Base-by-base conservation (phyloP, 2,329 filamentous ascomycete genomes). In the Talaromyces funiculosus region DNA sequence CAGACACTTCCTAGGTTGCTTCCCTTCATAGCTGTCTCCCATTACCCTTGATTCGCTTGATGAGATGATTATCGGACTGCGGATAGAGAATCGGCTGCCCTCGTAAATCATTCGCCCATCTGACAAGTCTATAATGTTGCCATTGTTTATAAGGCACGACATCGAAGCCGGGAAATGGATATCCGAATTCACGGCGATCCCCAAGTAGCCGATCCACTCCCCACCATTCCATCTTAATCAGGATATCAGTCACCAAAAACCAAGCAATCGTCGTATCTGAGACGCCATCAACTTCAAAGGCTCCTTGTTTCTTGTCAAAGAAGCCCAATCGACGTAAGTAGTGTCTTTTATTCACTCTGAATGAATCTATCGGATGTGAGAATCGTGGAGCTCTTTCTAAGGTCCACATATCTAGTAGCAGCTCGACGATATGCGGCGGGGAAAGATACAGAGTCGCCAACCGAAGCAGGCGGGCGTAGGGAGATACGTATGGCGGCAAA, bases 381-480 rank as follows among this genome's bases (percentile, higher is more conserved):
- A 24, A 4, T 10, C 24, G 10, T 24, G 42, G 42, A 3, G 7
- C 22, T 4, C 20, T 22, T 7, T 16, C 22, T 45, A 20, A 20
- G 20, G 42, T 45, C 42, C 42, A 45, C 51, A 54, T 33, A 38
- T 54, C 26, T 14, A 53, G 38, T 45, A 60, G 37, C 4, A 60
- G 35, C 57, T 60, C 57, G 16, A 54, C 54, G 8, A 60, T 60
- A 10, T 54, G 29, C 24, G 37, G 47, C 16, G 49, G 57, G 2
- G 43, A 38, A 37, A 60, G 47, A 54, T 45, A 60, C 5, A 53
- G 40, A n/a, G 18, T 24, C 22, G 29, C 47, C 6, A 16, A 7
- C 7, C 47, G 57, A 12, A 53, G 26, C 12, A 60, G 42, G 16
- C 26, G 26, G 12, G 47, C 10, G n/a, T 29, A 53, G n/a, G 10